Conservation (phyloP, 2,329 filamentous ascomycete genomes). For the Fusarium sp. region DNA sequence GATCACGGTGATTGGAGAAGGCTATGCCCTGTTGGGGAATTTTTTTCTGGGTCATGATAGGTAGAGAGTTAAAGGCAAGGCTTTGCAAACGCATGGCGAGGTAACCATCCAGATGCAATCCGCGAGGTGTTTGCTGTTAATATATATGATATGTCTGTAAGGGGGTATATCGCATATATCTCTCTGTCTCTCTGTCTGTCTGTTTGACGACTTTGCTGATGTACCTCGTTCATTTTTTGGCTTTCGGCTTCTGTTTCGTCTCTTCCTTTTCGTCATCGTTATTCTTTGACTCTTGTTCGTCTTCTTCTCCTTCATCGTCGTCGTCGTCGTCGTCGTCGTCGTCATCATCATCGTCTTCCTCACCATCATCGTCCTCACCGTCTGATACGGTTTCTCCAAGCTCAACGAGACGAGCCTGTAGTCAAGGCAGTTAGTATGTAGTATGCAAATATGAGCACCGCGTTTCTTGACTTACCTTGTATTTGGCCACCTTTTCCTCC, state of each 20-base stretch:
- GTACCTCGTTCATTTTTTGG: background rate
- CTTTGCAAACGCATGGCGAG: background rate
- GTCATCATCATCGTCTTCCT: constrained; percentile 57
- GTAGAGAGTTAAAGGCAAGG: background rate
- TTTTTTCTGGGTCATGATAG: constrained; percentile 35
- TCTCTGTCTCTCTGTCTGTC: background rate
- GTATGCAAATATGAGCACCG: background rate
- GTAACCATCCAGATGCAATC: constrained; percentile 40
- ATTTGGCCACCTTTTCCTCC: constrained; percentile 78
- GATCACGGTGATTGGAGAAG: constrained; percentile 50
- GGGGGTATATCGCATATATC: constrained; percentile 37
- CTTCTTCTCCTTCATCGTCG: constrained; percentile 27
- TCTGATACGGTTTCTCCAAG: constrained; percentile 79
- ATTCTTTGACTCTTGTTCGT: constrained; percentile 30
- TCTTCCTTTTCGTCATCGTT: constrained; percentile 13
- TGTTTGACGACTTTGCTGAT: background rate
- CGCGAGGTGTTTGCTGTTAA: constrained; percentile 38
- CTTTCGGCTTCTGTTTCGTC: background rate
- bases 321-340: constrained; percentile 52
- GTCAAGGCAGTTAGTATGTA: constrained; percentile 24
- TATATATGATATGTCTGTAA: constrained; percentile 46
- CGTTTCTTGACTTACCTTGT: constrained; percentile 68
- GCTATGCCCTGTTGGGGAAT: constrained; percentile 42
- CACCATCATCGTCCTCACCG: constrained; percentile 73
- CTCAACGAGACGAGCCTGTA: constrained; percentile 67